Conservation (phyloP, 1,284 basidiomycete genomes). For the Hemileccinum hortonii region DNA sequence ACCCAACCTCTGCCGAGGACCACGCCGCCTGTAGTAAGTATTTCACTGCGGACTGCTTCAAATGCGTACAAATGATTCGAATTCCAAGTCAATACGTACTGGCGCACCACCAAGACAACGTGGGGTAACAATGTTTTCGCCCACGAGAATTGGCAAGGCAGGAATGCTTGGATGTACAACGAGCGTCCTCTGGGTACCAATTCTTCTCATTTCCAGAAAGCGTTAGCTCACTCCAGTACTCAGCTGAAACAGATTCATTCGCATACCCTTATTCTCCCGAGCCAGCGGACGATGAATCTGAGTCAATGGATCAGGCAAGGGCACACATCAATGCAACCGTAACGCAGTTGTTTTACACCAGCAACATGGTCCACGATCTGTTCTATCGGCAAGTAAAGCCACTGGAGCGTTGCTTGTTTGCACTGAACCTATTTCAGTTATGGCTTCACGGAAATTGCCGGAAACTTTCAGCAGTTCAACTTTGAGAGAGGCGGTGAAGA, state of each 20-base stretch:
- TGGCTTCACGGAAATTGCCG: slow-evolving; percentile 87
- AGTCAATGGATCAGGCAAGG: slow-evolving; percentile 63
- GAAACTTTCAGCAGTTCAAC: slow-evolving; percentile 99
- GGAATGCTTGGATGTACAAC: slow-evolving; percentile 72
- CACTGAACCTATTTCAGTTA: slow-evolving; percentile 43
- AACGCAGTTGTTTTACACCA: slow-evolving; percentile 91
- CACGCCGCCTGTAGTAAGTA: slow-evolving; percentile 15
- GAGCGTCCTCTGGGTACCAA: slow-evolving; percentile 63
- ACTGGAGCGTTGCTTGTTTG: slow-evolving; percentile 19
- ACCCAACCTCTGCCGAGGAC: slow-evolving; percentile 39
- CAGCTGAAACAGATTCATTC: slow-evolving; percentile 42
- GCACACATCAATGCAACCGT: slow-evolving; percentile 85
- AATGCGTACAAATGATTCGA: not conserved
- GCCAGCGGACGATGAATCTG: slow-evolving; percentile 45
- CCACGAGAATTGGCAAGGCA: slow-evolving; percentile 89
- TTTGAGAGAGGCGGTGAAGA: slow-evolving; percentile 86
- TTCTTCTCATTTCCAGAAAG: not conserved
- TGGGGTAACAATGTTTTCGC: slow-evolving; percentile 92
- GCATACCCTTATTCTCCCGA: slow-evolving; percentile 69
- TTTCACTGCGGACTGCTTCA: not conserved
- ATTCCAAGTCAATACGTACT: slow-evolving; percentile 33
- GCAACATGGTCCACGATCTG: slow-evolving; percentile 79
- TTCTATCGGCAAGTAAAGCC: slow-evolving; percentile 53
- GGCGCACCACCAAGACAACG: slow-evolving; percentile 74
- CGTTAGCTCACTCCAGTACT: slow-evolving; percentile 3